Percentiles rank a stretch among this genome's conserved stretches.
phyloP scores from a whole-genome alignment of 257 asterid genomes.

The Verbena officinalis region DNA sequence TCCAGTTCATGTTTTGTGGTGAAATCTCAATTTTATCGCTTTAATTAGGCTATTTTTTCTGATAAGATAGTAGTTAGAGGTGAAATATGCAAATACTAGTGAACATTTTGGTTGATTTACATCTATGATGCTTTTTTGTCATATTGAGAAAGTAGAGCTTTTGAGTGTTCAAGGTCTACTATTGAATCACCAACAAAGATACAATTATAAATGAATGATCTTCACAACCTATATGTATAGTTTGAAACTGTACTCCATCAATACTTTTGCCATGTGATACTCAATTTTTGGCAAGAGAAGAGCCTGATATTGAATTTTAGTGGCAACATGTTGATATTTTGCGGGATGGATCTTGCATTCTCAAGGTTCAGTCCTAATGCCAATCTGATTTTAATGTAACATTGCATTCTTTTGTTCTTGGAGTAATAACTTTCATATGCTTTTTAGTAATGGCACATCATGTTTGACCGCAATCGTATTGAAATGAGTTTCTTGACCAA shows the following conservation, averaged over 20 bases:
- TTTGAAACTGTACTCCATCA: no score
- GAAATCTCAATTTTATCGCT: slow-evolving; percentile 2
- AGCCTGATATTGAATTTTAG: not conserved
- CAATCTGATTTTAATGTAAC: not conserved
- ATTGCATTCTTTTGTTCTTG: not conserved
- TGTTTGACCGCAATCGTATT: not conserved
- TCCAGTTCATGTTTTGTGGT: slow-evolving; percentile 1
- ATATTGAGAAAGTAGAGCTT: not conserved
- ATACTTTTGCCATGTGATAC: no score
- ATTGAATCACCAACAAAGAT: not conserved
- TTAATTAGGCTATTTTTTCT: not conserved
- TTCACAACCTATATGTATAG: not conserved
- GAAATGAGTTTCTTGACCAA: no score
- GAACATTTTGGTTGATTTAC: not conserved
- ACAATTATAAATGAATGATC: not conserved
- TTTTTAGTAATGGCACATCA: not conserved
- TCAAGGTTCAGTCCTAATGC: not conserved
- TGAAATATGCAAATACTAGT: not conserved
- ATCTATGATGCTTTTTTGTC: not conserved
- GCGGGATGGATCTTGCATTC: slow-evolving; percentile 12
- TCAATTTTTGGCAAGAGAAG: not conserved
- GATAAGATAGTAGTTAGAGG: not conserved
- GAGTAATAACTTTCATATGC: not conserved
- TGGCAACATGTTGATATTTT: not conserved
- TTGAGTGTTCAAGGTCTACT: not conserved